Conservation (phyloP, 306 rosid species). For the Castanopsis chinensis region DNA sequence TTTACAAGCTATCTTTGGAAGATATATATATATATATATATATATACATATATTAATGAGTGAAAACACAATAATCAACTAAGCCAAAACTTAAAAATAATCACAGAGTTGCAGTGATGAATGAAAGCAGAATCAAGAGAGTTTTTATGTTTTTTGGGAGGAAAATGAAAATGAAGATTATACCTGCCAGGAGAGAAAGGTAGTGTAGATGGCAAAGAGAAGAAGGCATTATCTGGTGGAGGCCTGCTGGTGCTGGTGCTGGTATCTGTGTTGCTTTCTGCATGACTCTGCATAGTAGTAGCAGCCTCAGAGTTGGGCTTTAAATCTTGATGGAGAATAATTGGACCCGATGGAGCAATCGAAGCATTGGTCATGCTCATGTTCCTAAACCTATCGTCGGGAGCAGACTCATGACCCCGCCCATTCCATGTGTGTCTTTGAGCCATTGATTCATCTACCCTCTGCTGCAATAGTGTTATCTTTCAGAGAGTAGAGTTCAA, state of each 20-base stretch:
- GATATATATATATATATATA: background rate
- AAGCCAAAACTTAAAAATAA: background rate
- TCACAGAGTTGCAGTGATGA: no score
- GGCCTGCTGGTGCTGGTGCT: slow-evolving; percentile 46
- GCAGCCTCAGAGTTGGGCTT: slow-evolving; percentile 38
- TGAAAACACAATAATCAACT: slow-evolving; percentile 11
- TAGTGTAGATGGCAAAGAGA: slow-evolving; percentile 59
- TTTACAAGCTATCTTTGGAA: slow-evolving; percentile 11
- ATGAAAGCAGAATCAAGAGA: no score
- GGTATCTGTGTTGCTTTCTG: slow-evolving; percentile 32
- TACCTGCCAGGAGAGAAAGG: slow-evolving; percentile 66
- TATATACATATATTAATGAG: background rate
- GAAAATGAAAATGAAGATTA: no score
- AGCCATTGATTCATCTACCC: slow-evolving; percentile 45
- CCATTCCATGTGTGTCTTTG: slow-evolving; percentile 48
- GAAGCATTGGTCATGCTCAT: slow-evolving; percentile 4
- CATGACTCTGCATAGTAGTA: slow-evolving; percentile 12
- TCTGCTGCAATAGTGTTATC: slow-evolving; percentile 33
- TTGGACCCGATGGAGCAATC: slow-evolving; percentile 31
- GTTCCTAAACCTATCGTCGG: slow-evolving; percentile 32
- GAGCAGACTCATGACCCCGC: slow-evolving; percentile 34
- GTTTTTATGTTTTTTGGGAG: no score
- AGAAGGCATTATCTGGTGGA: slow-evolving; percentile 44
- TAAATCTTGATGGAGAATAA: slow-evolving; percentile 29
- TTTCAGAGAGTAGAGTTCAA: background rate